Percentiles rank a stretch among this genome's conserved stretches.
Evolutionary conservation across 306 rosid genomes (phyloP).

Genomic region (Fragaria iinumae): DNA sequence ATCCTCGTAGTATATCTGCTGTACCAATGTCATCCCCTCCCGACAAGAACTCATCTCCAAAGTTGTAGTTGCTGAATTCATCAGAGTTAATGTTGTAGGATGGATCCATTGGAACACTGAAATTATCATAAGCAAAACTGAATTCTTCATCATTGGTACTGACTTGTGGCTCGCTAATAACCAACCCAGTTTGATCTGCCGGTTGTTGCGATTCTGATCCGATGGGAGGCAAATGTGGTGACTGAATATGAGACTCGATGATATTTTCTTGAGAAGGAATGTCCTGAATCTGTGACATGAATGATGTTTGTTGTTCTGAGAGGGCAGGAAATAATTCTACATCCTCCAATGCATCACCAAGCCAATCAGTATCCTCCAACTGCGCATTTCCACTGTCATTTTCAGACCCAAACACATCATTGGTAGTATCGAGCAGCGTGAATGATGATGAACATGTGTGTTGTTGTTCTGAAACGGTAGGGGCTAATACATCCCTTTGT

Average conservation of each 20-base stretch:
- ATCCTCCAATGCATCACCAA: too few species aligned
- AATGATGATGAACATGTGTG: neutral
- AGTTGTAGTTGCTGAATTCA: neutral
- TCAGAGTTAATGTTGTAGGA: neutral
- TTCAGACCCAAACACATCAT: neutral
- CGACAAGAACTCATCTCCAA: neutral
- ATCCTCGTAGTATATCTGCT: too few species aligned
- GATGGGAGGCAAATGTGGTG: too few species aligned
- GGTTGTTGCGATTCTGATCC: too few species aligned
- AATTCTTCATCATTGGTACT: neutral
- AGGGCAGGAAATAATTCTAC: too few species aligned
- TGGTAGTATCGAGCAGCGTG: neutral
- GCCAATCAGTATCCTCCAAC: too few species aligned
- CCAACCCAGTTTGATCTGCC: neutral
- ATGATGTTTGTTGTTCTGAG: too few species aligned
- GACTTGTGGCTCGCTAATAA: neutral
- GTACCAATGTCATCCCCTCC: too few species aligned
- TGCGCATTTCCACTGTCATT: neutral
- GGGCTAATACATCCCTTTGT: neutral
- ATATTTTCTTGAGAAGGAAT: too few species aligned
- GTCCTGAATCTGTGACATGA: too few species aligned
- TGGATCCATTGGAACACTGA: neutral
- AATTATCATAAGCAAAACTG: neutral
- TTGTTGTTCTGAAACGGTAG: neutral
- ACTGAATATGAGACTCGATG: too few species aligned